phyloP scores from a whole-genome alignment of 2,329 filamentous ascomycete species.

The Proliferodiscus dingleyae region DNA sequence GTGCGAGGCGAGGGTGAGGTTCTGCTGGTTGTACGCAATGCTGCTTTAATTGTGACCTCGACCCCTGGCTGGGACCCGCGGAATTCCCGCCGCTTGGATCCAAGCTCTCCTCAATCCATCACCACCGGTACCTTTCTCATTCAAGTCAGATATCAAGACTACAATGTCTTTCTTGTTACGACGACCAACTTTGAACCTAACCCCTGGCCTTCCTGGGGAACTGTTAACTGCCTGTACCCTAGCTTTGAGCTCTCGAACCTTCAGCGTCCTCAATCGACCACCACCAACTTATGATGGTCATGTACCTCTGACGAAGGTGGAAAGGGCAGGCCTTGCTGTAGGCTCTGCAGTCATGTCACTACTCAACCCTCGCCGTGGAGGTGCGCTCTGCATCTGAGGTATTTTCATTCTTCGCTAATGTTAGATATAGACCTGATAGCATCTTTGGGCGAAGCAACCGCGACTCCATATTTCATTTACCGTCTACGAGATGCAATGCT shows the following conservation, averaged over 20 bases:
- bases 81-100: too few species aligned
- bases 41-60: too few species aligned
- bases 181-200: slow-evolving; percentile 8
- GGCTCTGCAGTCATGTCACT: slow-evolving; percentile 60
- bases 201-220: slow-evolving; percentile 21
- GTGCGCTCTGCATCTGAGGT: slow-evolving; percentile 37
- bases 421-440: slow-evolving; percentile 76
- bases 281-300: slow-evolving; percentile 86
- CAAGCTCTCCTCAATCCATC: too few species aligned
- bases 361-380: slow-evolving; percentile 73
- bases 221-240: slow-evolving; percentile 23
- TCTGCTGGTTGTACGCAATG: too few species aligned
- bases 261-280: slow-evolving; percentile 82
- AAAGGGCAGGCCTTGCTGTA: slow-evolving; percentile 67
- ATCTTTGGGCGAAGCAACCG: slow-evolving; percentile 87
- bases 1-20: too few species aligned
- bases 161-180: slow-evolving; percentile 25
- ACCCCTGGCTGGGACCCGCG: too few species aligned
- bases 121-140: too few species aligned
- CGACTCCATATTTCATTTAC: slow-evolving; percentile 90
- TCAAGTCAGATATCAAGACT: too few species aligned
- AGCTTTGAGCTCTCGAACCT: slow-evolving; percentile 39
- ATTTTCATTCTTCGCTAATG: slow-evolving; percentile 4
- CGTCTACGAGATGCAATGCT: slow-evolving; percentile 93
- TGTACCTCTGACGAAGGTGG: slow-evolving; percentile 75